Conservation (phyloP, 176 grass and related monocot genomes). For the Saccharum officinarum region DNA sequence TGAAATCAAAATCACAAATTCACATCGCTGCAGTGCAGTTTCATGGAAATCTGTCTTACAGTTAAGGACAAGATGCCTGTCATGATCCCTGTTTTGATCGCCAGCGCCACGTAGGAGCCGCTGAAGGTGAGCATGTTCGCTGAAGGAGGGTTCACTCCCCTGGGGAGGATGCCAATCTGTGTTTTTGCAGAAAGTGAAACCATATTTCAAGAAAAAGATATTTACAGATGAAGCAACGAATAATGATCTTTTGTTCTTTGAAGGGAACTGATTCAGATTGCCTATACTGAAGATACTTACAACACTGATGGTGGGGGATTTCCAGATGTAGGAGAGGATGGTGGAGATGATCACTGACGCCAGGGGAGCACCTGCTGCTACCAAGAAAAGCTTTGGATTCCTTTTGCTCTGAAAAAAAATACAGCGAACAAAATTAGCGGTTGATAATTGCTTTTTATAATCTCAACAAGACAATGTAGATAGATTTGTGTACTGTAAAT, state of each 20-base stretch:
- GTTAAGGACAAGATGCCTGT: conserved; percentile 93
- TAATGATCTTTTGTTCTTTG: background rate
- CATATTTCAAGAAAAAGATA: background rate
- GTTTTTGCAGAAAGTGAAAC: background rate
- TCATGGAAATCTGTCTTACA: conserved; percentile 37
- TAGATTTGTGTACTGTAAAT: background rate
- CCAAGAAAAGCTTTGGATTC: conserved; percentile 90
- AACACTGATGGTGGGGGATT: conserved; percentile 76
- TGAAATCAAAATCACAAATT: background rate
- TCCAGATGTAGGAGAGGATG: conserved; percentile 67
- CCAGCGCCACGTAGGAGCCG: conserved; percentile 72
- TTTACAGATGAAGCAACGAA: background rate
- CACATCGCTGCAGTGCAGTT: background rate
- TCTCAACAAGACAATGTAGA: background rate
- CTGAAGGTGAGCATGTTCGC: conserved; percentile 81
- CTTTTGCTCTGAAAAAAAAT: conserved; percentile 56
- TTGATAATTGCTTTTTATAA: background rate
- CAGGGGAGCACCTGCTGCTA: conserved; percentile 87
- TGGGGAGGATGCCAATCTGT: conserved; percentile 83
- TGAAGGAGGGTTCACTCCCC: conserved; percentile 91
- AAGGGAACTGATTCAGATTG: background rate
- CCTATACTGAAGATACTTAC: conserved; percentile 44
- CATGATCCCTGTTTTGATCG: conserved; percentile 95
- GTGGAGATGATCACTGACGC: conserved; percentile 86
- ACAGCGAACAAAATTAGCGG: background rate